Percentiles rank a stretch among this genome's conserved stretches.
Evolutionary conservation across 208 protist genomes (phyloP).

Genomic region (Trypanosoma scelopori): DNA sequence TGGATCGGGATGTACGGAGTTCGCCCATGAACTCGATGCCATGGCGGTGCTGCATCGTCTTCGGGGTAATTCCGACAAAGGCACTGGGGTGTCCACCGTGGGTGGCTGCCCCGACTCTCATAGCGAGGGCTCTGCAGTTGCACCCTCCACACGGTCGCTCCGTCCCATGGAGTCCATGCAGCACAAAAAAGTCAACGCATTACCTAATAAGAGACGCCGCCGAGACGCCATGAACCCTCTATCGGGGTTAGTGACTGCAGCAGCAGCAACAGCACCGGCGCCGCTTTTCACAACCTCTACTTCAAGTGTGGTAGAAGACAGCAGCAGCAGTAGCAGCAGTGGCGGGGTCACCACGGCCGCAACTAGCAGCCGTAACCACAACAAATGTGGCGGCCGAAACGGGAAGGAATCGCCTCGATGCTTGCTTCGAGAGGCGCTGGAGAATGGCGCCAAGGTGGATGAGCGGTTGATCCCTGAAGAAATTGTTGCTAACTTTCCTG

Average conservation of each 20-base stretch:
- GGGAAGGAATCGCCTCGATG: neutral
- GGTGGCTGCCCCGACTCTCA: neutral
- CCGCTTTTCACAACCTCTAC: neutral
- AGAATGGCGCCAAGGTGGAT: constrained; percentile 1
- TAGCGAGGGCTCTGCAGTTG: neutral
- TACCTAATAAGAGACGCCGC: constrained; percentile 15
- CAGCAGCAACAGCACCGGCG: neutral
- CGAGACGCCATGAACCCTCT: constrained; percentile 9
- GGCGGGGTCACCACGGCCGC: too few species aligned
- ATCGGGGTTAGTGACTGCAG: neutral
- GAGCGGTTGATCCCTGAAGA: constrained; percentile 11
- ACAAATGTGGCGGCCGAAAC: neutral
- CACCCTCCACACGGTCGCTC: neutral
- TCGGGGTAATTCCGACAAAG: too few species aligned
- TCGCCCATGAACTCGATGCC: neutral
- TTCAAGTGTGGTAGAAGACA: constrained; percentile 6
- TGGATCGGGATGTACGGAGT: neutral
- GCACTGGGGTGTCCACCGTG: too few species aligned
- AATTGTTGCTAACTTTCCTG: neutral
- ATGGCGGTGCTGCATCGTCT: neutral
- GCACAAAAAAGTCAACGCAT: neutral
- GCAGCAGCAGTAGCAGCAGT: neutral
- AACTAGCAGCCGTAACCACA: neutral
- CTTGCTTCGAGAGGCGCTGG: constrained; percentile 4
- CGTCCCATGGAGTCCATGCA: neutral